A percentile compares a stretch with the other conserved stretches of the same genome.
Evolutionary conservation across 2,329 filamentous ascomycete genomes (phyloP).

Genomic region (Fusarium stilboides): DNA sequence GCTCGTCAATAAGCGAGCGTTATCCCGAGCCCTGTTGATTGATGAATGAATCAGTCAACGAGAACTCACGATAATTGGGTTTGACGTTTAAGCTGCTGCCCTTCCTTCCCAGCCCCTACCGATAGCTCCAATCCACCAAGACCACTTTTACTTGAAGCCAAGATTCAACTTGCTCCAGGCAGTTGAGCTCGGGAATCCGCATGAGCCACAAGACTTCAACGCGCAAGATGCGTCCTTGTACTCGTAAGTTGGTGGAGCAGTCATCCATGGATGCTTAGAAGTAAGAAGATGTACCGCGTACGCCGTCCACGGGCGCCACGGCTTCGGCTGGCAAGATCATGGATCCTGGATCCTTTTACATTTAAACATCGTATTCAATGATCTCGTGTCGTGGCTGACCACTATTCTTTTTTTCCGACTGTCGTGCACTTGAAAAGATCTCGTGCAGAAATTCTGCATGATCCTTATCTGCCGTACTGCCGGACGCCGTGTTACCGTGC

Average conservation of each 20-base stretch:
- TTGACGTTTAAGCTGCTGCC: constrained; percentile 4
- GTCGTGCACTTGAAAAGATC: constrained; percentile 14
- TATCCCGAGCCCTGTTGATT: constrained; percentile 10
- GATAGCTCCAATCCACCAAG: background rate
- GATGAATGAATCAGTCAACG: constrained; percentile 1
- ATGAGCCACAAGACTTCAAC: constrained; percentile 16
- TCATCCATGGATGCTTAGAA: constrained; percentile 6
- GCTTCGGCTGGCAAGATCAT: constrained; percentile 19
- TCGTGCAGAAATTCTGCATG: constrained; percentile 12
- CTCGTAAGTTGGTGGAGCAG: constrained; percentile 28
- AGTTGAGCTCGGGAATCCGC: constrained; percentile 7
- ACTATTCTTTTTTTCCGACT: constrained; percentile 25
- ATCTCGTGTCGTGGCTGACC: constrained; percentile 46
- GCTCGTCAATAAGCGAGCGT: constrained; percentile 17
- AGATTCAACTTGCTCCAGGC: constrained; percentile 8
- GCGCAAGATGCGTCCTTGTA: constrained; percentile 14
- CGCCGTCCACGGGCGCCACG: background rate
- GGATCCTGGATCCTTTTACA: constrained; percentile 24
- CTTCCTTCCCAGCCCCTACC: background rate
- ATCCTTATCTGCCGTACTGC: constrained; percentile 36
- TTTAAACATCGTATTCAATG: constrained; percentile 45
- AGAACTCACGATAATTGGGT: constrained; percentile 18
- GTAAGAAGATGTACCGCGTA: constrained; percentile 4
- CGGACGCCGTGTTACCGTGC: constrained; percentile 16
- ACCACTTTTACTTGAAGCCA: constrained; percentile 14